Percentiles rank a stretch among this genome's conserved stretches.
Evolutionary conservation across 805 yeast genomes (phyloP).

Genomic region (Pichia exigua): DNA sequence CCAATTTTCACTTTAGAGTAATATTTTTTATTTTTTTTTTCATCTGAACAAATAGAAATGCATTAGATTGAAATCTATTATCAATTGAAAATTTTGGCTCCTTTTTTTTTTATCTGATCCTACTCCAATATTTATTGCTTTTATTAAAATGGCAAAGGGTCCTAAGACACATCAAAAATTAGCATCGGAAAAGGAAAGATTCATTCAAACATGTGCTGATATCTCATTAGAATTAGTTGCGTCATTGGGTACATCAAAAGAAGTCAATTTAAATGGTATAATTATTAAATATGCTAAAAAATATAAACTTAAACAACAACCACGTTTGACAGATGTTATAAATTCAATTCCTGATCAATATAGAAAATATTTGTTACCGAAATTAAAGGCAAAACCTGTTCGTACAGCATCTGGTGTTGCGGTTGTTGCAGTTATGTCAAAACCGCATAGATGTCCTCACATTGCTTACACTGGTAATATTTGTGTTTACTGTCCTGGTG

Average conservation of each 20-base stretch:
- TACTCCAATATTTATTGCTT: neutral
- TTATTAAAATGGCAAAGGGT: constrained; percentile 17
- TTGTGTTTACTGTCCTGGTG: constrained; percentile 98
- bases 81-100: neutral
- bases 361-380: constrained; percentile 83
- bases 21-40: neutral
- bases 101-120: neutral
- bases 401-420: constrained; percentile 98
- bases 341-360: constrained; percentile 94
- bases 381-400: constrained; percentile 96
- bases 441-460: constrained; percentile 98
- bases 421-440: constrained; percentile 98
- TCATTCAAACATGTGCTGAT: constrained; percentile 87
- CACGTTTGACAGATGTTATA: constrained; percentile 89
- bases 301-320: constrained; percentile 86
- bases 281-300: constrained; percentile 81
- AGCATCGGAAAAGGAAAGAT: constrained; percentile 89
- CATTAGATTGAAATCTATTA: neutral
- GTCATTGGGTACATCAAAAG: constrained; percentile 57
- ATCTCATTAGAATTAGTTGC: constrained; percentile 79
- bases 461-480: constrained; percentile 98
- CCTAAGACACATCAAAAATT: constrained; percentile 50
- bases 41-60: neutral
- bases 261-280: constrained; percentile 83
- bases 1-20: neutral